phyloP scores from a whole-genome alignment of 441 rosid species.

The Gossypium gossypioides region DNA sequence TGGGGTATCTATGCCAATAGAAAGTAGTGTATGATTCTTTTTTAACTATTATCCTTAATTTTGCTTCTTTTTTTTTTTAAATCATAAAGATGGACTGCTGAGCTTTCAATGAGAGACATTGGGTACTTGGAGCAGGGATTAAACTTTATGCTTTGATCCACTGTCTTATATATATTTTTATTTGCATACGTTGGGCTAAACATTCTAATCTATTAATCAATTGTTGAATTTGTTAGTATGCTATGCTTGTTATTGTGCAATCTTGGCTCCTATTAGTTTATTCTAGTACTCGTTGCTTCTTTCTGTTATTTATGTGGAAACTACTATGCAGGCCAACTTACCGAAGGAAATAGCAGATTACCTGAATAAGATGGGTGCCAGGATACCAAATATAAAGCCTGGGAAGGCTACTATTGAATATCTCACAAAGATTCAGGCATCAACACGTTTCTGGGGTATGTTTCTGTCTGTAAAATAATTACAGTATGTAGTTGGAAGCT shows the following conservation, averaged over 20 bases:
- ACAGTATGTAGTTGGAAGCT: background rate
- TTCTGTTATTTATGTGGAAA: constrained; percentile 10
- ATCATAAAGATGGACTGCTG: background rate
- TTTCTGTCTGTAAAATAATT: constrained; percentile 1
- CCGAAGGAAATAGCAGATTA: constrained; percentile 92
- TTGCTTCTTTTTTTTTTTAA: background rate
- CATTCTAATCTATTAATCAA: background rate
- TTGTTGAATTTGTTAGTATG: background rate
- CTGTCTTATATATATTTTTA: background rate
- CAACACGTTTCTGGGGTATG: constrained; percentile 95
- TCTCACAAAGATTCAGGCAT: constrained; percentile 78
- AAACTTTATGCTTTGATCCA: background rate
- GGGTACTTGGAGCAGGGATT: background rate
- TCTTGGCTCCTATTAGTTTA: background rate
- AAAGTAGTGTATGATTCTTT: background rate
- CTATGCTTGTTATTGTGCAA: background rate
- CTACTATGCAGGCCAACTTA: constrained; percentile 66
- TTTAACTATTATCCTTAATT: background rate
- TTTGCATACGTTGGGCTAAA: background rate
- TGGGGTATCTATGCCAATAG: background rate
- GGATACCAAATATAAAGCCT: constrained; percentile 86
- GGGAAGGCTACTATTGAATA: constrained; percentile 92
- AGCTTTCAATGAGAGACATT: background rate
- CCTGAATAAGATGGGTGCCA: constrained; percentile 91
- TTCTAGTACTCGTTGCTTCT: background rate